phyloP scores from a whole-genome alignment of 352 stramenopile species.

The Aphanomyces cochlioides region DNA sequence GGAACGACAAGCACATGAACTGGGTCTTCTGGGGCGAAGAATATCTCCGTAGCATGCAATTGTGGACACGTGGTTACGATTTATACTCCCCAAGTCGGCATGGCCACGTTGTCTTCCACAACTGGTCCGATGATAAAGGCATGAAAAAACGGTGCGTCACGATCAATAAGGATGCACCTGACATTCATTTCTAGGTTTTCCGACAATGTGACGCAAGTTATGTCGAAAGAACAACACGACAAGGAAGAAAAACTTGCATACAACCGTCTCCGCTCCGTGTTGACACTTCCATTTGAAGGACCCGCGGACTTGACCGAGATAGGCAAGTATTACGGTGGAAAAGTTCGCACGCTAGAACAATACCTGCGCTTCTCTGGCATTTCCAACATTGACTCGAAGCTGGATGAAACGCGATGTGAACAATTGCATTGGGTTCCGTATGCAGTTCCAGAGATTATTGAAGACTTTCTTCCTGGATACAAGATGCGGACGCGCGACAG shows the following conservation, averaged over 20 bases:
- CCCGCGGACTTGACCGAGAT: slow-evolving; percentile 55
- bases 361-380: slow-evolving; percentile 27
- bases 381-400: background rate
- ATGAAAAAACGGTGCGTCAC: background rate
- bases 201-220: background rate
- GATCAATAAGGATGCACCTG: background rate
- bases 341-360: slow-evolving; percentile 5
- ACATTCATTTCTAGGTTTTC: background rate
- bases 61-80: slow-evolving; percentile 86
- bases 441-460: slow-evolving; percentile 46
- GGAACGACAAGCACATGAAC: slow-evolving; percentile 68
- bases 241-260: slow-evolving; percentile 52
- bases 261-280: slow-evolving; percentile 54
- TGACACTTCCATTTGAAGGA: slow-evolving; percentile 55
- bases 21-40: slow-evolving; percentile 88
- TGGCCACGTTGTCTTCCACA: slow-evolving; percentile 71
- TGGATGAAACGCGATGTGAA: slow-evolving; percentile 44
- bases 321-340: slow-evolving; percentile 55
- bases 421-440: slow-evolving; percentile 76
- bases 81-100: slow-evolving; percentile 74
- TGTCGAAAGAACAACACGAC: slow-evolving; percentile 29
- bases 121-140: slow-evolving; percentile 53
- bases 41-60: slow-evolving; percentile 48
- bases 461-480: slow-evolving; percentile 32
- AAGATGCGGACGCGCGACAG: background rate